Evolutionary conservation across 805 yeast genomes (phyloP).

Genomic region (Wickerhamiella spandovensis): DNA sequence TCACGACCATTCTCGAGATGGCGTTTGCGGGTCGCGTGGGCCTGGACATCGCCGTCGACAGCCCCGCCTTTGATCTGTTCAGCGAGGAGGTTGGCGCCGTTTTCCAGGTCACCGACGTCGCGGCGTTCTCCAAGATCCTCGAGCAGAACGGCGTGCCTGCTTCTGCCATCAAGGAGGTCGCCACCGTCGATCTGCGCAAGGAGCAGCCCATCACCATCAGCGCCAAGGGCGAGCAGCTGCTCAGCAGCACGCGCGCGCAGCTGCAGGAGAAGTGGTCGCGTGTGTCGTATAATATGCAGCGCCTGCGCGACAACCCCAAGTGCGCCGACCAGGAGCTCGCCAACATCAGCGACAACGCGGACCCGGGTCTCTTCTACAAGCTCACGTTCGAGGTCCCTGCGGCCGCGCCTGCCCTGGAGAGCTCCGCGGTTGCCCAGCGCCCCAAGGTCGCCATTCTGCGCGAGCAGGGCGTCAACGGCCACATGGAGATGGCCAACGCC

Average conservation of each 20-base stretch:
- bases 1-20: conserved; percentile 82
- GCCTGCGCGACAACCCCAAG: conserved; percentile 85
- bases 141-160: conserved; percentile 44
- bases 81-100: conserved; percentile 94
- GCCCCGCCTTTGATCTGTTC: conserved; percentile 49
- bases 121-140: conserved; percentile 43
- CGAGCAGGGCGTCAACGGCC: conserved; percentile 98
- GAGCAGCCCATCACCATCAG: conserved; percentile 39
- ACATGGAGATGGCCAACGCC: conserved; percentile 96
- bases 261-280: conserved; percentile 77
- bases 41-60: conserved; percentile 36
- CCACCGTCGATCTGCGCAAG: conserved; percentile 36
- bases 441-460: conserved; percentile 94
- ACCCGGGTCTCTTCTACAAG: conserved; percentile 81
- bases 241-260: conserved; percentile 45
- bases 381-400: conserved; percentile 48
- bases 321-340: conserved; percentile 78
- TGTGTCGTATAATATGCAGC: conserved; percentile 83
- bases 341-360: conserved; percentile 59
- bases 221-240: conserved; percentile 31
- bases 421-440: conserved; percentile 23
- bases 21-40: conserved; percentile 94
- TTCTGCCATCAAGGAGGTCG: conserved; percentile 48
- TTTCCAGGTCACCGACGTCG: conserved; percentile 64
- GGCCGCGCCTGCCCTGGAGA: conserved; percentile 24